Percentiles rank a stretch among this genome's conserved stretches.
phyloP scores from a whole-genome alignment of 495 filamentous ascomycete genomes.

The Penicillium odoratum region DNA sequence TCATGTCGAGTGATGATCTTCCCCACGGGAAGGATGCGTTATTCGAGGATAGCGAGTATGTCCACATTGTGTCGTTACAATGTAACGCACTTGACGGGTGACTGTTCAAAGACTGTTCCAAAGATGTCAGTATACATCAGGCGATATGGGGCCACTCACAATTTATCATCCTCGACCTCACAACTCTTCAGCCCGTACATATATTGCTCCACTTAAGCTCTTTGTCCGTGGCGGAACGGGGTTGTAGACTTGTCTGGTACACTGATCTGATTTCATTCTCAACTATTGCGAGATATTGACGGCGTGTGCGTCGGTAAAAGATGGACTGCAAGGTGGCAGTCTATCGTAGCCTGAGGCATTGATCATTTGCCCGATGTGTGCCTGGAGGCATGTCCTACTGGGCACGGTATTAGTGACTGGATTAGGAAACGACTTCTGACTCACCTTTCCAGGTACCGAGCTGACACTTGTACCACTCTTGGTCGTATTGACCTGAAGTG shows the following conservation, averaged over 20 bases:
- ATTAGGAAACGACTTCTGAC: conserved; percentile 1
- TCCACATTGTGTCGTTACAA: not conserved
- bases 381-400: too few relatives aligned
- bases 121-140: conserved; percentile 3
- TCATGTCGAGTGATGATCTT: not conserved
- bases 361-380: too few relatives aligned
- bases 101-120: not conserved
- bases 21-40: too few relatives aligned
- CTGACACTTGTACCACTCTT: not conserved
- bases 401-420: not conserved
- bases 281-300: too few relatives aligned
- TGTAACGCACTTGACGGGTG: not conserved
- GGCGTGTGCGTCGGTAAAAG: not conserved
- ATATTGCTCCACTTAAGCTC: not conserved
- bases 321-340: too few relatives aligned
- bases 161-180: conserved; percentile 2
- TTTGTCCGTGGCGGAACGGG: not conserved
- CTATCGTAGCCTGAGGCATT: too few relatives aligned
- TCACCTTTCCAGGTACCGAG: conserved; percentile 1
- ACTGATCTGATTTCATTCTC: too few relatives aligned
- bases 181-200: not conserved
- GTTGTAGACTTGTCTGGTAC: too few relatives aligned
- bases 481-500: not conserved
- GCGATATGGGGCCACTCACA: conserved; percentile 1
- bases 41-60: not conserved